Base-by-base conservation (phyloP, 2,329 filamentous ascomycete genomes). In the Meredithiella fracta region DNA sequence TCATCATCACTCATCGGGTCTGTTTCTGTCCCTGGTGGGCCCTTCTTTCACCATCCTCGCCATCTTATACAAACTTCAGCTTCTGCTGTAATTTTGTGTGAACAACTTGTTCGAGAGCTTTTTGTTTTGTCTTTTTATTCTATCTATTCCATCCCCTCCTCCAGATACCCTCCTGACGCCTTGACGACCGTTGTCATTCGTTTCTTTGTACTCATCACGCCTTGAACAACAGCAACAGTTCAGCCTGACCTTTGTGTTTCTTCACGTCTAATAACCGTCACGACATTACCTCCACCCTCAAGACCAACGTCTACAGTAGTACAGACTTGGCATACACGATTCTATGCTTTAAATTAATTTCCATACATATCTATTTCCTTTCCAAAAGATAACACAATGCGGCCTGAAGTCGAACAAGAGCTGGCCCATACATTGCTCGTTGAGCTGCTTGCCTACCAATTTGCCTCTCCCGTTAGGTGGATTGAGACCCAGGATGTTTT, bases 401-500 rank as follows among this genome's bases (percentile, higher is more conserved):
- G 87, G 77, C 92, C 92, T 70, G 92, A 98, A 80, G 78, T 97
- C 71, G 91, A 98, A 82, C 92, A 98, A 74, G 92, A 98, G 77
- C 86, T 98, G 71, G 86, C 92, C 67, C 91, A 98, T 73, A 97
- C 91, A 63, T 81, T 98, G 72, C 86, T 98, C 68, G 87, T 98
- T 62, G 92, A 98, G 82, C 86, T 98, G 62, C 82, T 98, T 64
- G 92, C 92, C 75, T 98, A 97, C 73, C 92, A 98, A 70, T 98
- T 98, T 71, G 92, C 92, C 65, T 97, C 91, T 55, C 92, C 92
- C 53, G 92, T 98, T 64, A 84, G 92, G 82, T 98, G 92, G 92
- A 98, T 98, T 71, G 92, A 98, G 74, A 98, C 92, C 56, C 92
- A 98, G 73, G 92, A 98, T 91, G 92, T 98, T 64, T 92, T 98